phyloP scores from a whole-genome alignment of 2,329 filamentous ascomycete species.

The Coccinonectria pachysandricola region DNA sequence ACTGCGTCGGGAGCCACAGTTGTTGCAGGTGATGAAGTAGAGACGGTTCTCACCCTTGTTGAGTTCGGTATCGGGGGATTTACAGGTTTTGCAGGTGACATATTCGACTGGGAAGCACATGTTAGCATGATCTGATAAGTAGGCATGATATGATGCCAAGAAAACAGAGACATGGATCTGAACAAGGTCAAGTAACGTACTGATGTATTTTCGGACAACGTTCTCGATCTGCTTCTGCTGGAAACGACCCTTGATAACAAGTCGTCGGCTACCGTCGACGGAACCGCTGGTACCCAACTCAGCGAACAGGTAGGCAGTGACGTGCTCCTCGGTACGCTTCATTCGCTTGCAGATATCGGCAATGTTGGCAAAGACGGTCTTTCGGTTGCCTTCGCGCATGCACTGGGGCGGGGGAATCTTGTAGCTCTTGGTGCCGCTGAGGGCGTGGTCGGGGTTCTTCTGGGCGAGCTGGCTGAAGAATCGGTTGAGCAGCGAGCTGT shows the following conservation, averaged over 20 bases:
- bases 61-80: constrained; percentile 86
- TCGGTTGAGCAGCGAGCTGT: constrained; percentile 74
- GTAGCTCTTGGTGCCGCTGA: constrained; percentile 85
- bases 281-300: constrained; percentile 96
- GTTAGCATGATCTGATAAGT: constrained; percentile 20
- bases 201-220: constrained; percentile 89
- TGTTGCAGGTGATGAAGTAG: constrained; percentile 95
- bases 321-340: constrained; percentile 97
- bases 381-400: constrained; percentile 99
- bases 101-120: constrained; percentile 84
- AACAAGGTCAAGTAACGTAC: too few species aligned
- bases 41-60: constrained; percentile 99
- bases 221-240: constrained; percentile 99
- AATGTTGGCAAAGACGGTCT: constrained; percentile 99
- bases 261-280: constrained; percentile 80
- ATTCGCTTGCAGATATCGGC: constrained; percentile 98
- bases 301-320: constrained; percentile 93
- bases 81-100: constrained; percentile 97
- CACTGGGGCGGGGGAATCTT: constrained; percentile 99
- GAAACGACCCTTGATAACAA: constrained; percentile 99
- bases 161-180: too few species aligned
- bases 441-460: constrained; percentile 92
- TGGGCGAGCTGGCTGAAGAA: constrained; percentile 94
- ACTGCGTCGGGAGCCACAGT: constrained; percentile 70
- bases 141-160: too few species aligned